These are phyloP conservation scores for Microsporum canis DNA, from an alignment of 2,329 filamentous ascomycete species.

Conservation along the genomic window DNA sequence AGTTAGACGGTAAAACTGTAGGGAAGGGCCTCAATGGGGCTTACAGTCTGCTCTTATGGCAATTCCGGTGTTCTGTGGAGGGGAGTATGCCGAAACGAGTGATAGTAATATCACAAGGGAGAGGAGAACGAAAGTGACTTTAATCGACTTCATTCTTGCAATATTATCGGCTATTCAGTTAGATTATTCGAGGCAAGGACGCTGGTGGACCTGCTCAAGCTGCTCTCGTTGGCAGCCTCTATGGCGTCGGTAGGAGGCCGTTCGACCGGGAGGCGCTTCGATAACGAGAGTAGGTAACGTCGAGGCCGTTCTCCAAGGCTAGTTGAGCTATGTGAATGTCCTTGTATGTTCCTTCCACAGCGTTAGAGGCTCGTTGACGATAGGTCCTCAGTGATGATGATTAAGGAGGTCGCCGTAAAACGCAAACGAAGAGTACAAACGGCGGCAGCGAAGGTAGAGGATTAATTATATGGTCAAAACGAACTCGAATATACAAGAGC, in stretches of 20 bases:
- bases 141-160: constrained; percentile 25
- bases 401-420: not conserved
- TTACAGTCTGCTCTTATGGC: constrained; percentile 14
- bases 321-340: not conserved
- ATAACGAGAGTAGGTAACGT: not conserved
- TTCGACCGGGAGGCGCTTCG: not conserved
- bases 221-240: not conserved
- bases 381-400: not conserved
- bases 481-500: constrained; percentile 1
- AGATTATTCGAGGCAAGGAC: not conserved
- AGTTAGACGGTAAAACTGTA: not conserved
- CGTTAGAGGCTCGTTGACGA: not conserved
- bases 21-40: not conserved
- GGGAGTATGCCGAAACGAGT: constrained; percentile 18
- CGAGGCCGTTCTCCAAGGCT: not conserved
- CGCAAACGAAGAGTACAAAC: not conserved
- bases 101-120: constrained; percentile 25
- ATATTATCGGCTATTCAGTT: not conserved
- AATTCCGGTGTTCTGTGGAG: constrained; percentile 14
- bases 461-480: not conserved
- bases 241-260: not conserved
- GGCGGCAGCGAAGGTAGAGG: not conserved
- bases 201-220: not conserved
- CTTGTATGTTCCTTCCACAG: not conserved
- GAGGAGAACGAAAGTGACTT: constrained; percentile 24